These are phyloP conservation scores for Rhodocollybia butyracea DNA, from an alignment of 768 basidiomycete genomes.

Conservation along the genomic window DNA sequence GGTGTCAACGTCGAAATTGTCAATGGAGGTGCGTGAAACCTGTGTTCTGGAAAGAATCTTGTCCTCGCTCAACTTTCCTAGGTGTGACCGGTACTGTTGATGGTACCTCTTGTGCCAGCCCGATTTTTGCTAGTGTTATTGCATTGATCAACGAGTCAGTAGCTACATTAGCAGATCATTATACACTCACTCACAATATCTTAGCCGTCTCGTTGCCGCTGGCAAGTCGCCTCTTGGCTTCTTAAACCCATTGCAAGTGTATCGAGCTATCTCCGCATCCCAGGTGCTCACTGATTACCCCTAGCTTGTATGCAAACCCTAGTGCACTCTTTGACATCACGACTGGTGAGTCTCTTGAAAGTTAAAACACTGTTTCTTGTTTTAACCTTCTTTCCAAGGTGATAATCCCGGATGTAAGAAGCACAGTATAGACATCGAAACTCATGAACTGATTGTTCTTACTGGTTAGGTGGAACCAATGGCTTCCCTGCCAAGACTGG, in stretches of 20 bases:
- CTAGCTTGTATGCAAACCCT: conserved; percentile 30
- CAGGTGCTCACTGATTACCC: not conserved
- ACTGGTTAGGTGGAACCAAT: conserved; percentile 9
- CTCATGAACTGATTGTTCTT: not conserved
- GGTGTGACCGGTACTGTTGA: conserved; percentile 14
- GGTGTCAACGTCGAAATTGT: conserved; percentile 20
- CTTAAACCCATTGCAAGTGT: conserved; percentile 28
- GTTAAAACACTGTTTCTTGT: no score
- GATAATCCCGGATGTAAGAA: conserved; percentile 39
- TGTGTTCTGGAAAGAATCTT: conserved; percentile 17
- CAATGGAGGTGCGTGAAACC: conserved; percentile 14
- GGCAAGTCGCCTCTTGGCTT: conserved; percentile 34
- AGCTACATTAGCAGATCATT: no score
- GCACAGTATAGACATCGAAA: conserved; percentile 9
- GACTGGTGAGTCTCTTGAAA: no score
- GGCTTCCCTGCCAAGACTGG: conserved; percentile 33
- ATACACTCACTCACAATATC: no score
- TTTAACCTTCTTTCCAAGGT: no score
- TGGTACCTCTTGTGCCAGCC: conserved; percentile 47
- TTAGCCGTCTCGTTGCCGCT: conserved; percentile 30
- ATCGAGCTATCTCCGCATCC: not conserved
- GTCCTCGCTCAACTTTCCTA: conserved; percentile 21
- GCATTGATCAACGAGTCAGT: conserved; percentile 46
- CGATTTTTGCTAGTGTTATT: conserved; percentile 44
- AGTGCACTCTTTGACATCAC: conserved; percentile 41